These are phyloP conservation scores for Candida michaelii DNA, from an alignment of 805 yeast species.

Conservation along the genomic window DNA sequence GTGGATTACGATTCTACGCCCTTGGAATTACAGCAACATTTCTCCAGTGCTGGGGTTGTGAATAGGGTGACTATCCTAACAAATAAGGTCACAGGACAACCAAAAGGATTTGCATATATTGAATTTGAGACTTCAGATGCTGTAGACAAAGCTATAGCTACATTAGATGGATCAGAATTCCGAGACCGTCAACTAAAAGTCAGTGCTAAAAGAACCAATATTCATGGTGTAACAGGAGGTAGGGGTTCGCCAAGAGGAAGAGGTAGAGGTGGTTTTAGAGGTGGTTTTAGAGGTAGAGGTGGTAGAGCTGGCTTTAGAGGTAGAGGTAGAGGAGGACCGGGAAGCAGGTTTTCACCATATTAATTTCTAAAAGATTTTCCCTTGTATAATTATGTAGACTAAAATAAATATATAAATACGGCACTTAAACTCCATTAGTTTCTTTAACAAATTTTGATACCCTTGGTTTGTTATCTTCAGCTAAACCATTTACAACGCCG, in stretches of 20 bases:
- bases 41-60: slow-evolving; percentile 67
- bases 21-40: slow-evolving; percentile 74
- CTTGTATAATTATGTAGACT: slow-evolving; percentile 3
- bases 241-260: slow-evolving; percentile 29
- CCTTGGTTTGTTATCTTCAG: slow-evolving; percentile 31
- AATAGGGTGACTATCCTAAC: slow-evolving; percentile 76
- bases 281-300: slow-evolving; percentile 13
- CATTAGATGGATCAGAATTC: slow-evolving; percentile 63
- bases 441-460: slow-evolving; percentile 27
- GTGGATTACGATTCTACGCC: slow-evolving; percentile 81
- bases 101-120: slow-evolving; percentile 85
- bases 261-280: slow-evolving; percentile 40
- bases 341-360: slow-evolving; percentile 22
- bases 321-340: slow-evolving; percentile 19
- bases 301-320: slow-evolving; percentile 14
- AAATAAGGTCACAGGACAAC: slow-evolving; percentile 74
- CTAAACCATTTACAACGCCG: slow-evolving; percentile 53
- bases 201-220: slow-evolving; percentile 73
- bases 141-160: slow-evolving; percentile 61
- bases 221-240: slow-evolving; percentile 59
- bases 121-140: slow-evolving; percentile 72
- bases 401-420: not conserved
- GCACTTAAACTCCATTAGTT: slow-evolving; percentile 12
- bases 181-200: slow-evolving; percentile 74
- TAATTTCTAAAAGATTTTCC: slow-evolving; percentile 5